These are phyloP conservation scores for Hyphopichia homilentoma DNA, from an alignment of 805 yeast species.

Conservation along the genomic window DNA sequence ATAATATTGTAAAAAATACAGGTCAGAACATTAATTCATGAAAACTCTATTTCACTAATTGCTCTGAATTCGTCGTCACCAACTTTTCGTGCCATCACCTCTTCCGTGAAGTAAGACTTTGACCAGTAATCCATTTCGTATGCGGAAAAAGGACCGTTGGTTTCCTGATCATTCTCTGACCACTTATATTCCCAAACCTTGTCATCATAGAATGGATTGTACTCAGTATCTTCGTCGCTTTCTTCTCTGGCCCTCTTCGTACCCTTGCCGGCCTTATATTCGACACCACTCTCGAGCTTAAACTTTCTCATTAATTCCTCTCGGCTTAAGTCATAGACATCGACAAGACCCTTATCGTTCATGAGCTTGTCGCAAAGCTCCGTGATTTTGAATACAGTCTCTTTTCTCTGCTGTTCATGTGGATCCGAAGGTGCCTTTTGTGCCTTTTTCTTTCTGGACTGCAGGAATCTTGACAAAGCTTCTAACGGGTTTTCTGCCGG, in stretches of 20 bases:
- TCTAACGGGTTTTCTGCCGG: conserved; percentile 62
- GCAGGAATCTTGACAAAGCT: conserved; percentile 40
- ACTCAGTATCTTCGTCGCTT: conserved; percentile 11
- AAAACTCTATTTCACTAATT: conserved; percentile 20
- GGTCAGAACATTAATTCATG: background rate
- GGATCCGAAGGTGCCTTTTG: conserved; percentile 7
- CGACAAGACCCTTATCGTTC: conserved; percentile 34
- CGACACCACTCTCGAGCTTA: conserved; percentile 20
- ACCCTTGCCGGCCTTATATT: conserved; percentile 14
- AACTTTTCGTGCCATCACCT: conserved; percentile 38
- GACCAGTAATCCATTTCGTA: conserved; percentile 59
- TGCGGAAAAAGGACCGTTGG: conserved; percentile 48
- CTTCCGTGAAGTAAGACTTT: conserved; percentile 43
- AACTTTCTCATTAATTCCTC: conserved; percentile 49
- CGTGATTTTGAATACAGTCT: conserved; percentile 37
- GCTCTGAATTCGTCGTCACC: conserved; percentile 21
- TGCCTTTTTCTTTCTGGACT: conserved; percentile 14
- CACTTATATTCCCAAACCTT: conserved; percentile 39
- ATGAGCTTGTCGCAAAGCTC: conserved; percentile 44
- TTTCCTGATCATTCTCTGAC: conserved; percentile 28
- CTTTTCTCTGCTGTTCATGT: conserved; percentile 18
- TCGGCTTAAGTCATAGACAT: conserved; percentile 50
- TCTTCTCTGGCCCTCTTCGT: conserved; percentile 14
- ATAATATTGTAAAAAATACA: background rate
- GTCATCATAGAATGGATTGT: conserved; percentile 22